These are phyloP conservation scores for Neurospora sp. DNA, from an alignment of 495 filamentous ascomycete genomes.

Conservation along the genomic window DNA sequence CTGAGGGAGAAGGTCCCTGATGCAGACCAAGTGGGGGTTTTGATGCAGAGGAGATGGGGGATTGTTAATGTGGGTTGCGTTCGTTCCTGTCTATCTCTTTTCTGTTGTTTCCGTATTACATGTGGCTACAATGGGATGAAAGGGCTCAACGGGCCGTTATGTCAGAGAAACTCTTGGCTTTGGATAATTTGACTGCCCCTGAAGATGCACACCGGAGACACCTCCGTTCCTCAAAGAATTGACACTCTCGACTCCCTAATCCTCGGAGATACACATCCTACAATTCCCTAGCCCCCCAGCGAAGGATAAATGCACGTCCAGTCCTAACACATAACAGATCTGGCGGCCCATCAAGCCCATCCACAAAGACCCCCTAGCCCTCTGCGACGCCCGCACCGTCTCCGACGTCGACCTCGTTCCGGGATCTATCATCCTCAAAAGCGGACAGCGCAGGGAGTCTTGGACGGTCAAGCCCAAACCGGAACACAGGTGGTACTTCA, in stretches of 20 bases:
- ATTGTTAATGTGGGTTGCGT: slow-evolving; percentile 52
- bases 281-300: background rate
- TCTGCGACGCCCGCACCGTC: slow-evolving; percentile 53
- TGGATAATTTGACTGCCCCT: too few species aligned
- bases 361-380: slow-evolving; percentile 49
- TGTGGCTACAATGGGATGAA: too few species aligned
- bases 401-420: slow-evolving; percentile 56
- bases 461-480: slow-evolving; percentile 50
- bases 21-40: slow-evolving; percentile 26
- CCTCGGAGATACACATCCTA: too few species aligned
- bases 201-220: too few species aligned
- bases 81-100: too few species aligned
- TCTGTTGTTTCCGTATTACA: too few species aligned
- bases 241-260: too few species aligned
- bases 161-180: too few species aligned
- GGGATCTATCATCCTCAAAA: slow-evolving; percentile 63
- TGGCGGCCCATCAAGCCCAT: slow-evolving; percentile 65
- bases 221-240: too few species aligned
- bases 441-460: slow-evolving; percentile 51
- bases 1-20: slow-evolving; percentile 44
- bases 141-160: too few species aligned
- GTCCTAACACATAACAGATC: slow-evolving; percentile 17
- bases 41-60: slow-evolving; percentile 52
- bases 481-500: slow-evolving; percentile 65
- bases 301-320: background rate